Evolutionary conservation across 805 yeast species (phyloP).

Genomic region (Saccharomycopsis guyanensis): DNA sequence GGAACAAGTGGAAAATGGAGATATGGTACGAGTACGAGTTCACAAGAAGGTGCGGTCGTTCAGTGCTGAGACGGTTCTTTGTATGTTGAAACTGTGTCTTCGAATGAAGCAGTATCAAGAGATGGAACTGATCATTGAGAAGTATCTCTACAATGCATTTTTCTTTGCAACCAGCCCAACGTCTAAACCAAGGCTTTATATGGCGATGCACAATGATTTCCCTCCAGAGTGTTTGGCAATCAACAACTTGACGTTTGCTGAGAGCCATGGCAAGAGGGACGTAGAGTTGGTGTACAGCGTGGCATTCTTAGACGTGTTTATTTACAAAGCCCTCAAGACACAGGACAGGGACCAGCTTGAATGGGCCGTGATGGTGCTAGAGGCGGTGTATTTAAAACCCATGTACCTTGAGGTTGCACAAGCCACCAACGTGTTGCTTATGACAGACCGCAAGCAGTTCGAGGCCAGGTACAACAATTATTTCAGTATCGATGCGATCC

Average conservation of each 20-base stretch:
- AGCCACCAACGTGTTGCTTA: conserved; percentile 4
- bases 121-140: conserved; percentile 1
- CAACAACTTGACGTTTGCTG: background rate
- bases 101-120: background rate
- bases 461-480: conserved; percentile 10
- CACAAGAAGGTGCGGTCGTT: background rate
- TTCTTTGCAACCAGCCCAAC: background rate
- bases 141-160: background rate
- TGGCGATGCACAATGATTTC: background rate
- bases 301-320: background rate
- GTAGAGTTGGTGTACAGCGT: background rate
- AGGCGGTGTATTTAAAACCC: conserved; percentile 6
- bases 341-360: background rate
- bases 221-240: conserved; percentile 2
- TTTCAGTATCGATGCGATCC: conserved; percentile 14
- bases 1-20: background rate
- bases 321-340: background rate
- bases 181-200: background rate
- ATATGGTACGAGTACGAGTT: background rate
- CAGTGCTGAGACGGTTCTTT: background rate
- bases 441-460: conserved; percentile 10
- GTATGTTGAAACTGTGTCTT: background rate
- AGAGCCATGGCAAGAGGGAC: background rate
- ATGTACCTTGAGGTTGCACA: conserved; percentile 1
- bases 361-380: conserved; percentile 1